Conservation (phyloP, 1,284 basidiomycete genomes). For the Ustilago shanxiensis region DNA sequence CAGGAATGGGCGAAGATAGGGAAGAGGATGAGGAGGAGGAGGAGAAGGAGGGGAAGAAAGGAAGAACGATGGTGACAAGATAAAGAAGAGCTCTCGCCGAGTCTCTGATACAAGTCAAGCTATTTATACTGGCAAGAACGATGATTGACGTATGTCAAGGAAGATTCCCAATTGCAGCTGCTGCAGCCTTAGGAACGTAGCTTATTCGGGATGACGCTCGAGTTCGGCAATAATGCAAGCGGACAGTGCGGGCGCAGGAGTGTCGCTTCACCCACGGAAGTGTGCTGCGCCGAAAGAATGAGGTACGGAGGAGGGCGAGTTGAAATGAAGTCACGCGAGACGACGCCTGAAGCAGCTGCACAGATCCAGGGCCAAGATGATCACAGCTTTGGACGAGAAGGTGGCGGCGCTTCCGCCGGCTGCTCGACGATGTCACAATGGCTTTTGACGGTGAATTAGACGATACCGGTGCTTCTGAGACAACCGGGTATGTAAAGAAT, state of each 20-base stretch:
- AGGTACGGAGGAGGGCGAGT: slow-evolving; percentile 7
- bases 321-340: slow-evolving; percentile 29
- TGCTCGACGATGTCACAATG: background rate
- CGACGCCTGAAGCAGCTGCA: slow-evolving; percentile 8
- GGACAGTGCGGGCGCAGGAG: background rate
- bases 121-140: slow-evolving; percentile 6
- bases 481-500: background rate
- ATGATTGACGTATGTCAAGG: background rate
- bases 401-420: slow-evolving; percentile 2
- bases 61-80: no score
- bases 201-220: slow-evolving; percentile 3
- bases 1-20: background rate
- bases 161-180: background rate
- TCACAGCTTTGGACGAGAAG: background rate
- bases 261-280: slow-evolving; percentile 8
- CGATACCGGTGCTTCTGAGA: background rate
- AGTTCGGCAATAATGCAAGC: slow-evolving; percentile 3
- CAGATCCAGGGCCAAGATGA: background rate
- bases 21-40: background rate
- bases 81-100: slow-evolving; percentile 2
- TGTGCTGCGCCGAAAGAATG: slow-evolving; percentile 1
- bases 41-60: background rate
- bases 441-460: background rate
- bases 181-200: slow-evolving; percentile 3
- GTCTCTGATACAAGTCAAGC: background rate